These are phyloP conservation scores for Abortiporus biennis DNA, from an alignment of 1,284 basidiomycete species.

Conservation along the genomic window DNA sequence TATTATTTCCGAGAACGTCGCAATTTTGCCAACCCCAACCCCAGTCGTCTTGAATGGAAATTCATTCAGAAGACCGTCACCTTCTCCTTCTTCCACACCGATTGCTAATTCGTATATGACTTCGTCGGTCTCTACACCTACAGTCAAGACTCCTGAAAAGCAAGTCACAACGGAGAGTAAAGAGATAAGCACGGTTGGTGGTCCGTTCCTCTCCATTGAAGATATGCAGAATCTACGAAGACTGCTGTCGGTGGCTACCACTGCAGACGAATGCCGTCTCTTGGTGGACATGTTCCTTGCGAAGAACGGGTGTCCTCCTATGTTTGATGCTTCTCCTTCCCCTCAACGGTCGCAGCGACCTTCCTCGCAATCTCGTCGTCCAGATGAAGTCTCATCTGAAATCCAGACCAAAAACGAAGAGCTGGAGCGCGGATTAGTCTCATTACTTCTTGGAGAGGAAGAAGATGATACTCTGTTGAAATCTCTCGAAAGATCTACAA, in stretches of 20 bases:
- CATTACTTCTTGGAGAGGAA: conserved; percentile 21
- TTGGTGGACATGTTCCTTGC: conserved; percentile 78
- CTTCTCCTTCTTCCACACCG: neutral
- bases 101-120: neutral
- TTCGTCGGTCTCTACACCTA: neutral
- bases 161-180: neutral
- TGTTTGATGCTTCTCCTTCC: conserved; percentile 10
- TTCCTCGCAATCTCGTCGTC: conserved; percentile 1
- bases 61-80: neutral
- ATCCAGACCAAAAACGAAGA: conserved; percentile 12
- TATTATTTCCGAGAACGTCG: conserved; percentile 1
- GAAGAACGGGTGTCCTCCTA: conserved; percentile 41
- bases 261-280: conserved; percentile 77
- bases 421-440: conserved; percentile 23
- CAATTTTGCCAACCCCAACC: neutral
- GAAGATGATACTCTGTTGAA: neutral
- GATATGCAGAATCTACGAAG: conserved; percentile 38
- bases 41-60: neutral
- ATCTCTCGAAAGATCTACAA: neutral
- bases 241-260: conserved; percentile 66
- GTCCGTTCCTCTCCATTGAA: neutral
- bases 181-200: neutral
- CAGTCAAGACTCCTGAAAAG: neutral
- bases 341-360: conserved; percentile 11
- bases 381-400: conserved; percentile 11